These are phyloP conservation scores for Ophioceras dolichostomum DNA, from an alignment of 2,329 filamentous ascomycete species.

Conservation along the genomic window DNA sequence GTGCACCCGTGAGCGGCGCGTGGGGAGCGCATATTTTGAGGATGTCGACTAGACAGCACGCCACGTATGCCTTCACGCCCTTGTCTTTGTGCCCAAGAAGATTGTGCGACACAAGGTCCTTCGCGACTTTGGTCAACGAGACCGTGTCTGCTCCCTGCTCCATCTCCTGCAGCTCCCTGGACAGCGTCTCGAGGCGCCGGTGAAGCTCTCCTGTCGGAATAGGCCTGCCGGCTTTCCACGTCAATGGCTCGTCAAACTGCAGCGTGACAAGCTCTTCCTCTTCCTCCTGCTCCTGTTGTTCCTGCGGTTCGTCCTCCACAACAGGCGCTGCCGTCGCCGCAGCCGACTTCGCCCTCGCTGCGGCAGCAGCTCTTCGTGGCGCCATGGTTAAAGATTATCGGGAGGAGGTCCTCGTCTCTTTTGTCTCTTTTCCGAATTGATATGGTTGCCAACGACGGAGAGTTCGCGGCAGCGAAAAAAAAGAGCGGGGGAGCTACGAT, in stretches of 20 bases:
- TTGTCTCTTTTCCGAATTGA: no score
- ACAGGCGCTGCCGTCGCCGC: conserved; percentile 6
- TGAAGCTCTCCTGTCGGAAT: conserved; percentile 77
- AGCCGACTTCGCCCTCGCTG: conserved; percentile 1
- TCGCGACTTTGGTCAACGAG: conserved; percentile 74
- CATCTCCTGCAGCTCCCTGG: conserved; percentile 70
- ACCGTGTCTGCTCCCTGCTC: conserved; percentile 80
- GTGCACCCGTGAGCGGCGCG: conserved; percentile 81
- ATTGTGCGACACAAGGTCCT: conserved; percentile 71
- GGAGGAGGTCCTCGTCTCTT: no score
- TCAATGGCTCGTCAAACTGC: conserved; percentile 73
- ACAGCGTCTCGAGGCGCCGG: conserved; percentile 66
- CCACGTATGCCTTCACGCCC: conserved; percentile 79
- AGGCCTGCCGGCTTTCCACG: conserved; percentile 84
- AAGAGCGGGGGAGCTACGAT: no score
- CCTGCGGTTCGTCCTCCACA: conserved; percentile 9
- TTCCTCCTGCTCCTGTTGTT: conserved; percentile 9
- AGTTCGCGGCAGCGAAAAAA: no score
- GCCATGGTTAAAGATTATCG: conserved; percentile 1
- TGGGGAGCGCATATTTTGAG: conserved; percentile 86
- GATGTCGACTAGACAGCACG: conserved; percentile 86
- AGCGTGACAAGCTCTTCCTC: conserved; percentile 33
- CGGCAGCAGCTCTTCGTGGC: conserved; percentile 1
- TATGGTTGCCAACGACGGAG: no score
- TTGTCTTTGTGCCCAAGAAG: conserved; percentile 85